Base-by-base conservation (phyloP, 2,329 filamentous ascomycete genomes). In the Aspergillus nomiae region DNA sequence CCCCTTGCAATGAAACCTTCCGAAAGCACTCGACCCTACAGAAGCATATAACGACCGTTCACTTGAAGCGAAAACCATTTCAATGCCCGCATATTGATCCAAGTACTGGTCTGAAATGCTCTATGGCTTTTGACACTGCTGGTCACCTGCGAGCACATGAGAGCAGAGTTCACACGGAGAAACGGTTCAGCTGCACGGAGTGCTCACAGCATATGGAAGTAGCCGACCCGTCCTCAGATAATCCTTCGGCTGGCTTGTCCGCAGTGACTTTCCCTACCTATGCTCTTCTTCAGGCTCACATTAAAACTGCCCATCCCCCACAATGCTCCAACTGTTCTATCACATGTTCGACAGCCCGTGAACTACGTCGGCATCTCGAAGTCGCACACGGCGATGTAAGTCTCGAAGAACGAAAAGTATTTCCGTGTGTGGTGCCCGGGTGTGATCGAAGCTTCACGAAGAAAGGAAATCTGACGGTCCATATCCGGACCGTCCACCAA, bases 1-100 rank as follows among this genome's bases (percentile, higher is more conserved):
- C 86, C 1, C 87, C 85, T 0, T 97, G 93, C 78, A 85, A 86
- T 21, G 86, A 92, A 78, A 88, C 87, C 24, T 98, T 97, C 76
- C 87, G 94, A 65, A 97, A 97, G 78, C 90, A 92, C 74, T 89
- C 92, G 67, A 96, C 93, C 0, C 84, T 97, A 19, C 88, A 94
- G 74, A 89, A 91, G 58, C 94, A 98, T 74, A 86, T 97, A 66
- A 87, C 89, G 59, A 86, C 87, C 11, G 89, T 89, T 14, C 94
- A 98, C 76, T 80, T 94, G 45, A 83, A 89, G 32, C 78, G 90
- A 63, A 87, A 89, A 53, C 88, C 92, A 0, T 96, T 89, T 71
- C 83, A 84, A 6, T 98, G 94, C 76, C 81, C 83, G 1, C 83
- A 89, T 62, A 67, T 84, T n/a, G 80, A 88, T 65, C 74, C 80